These are phyloP conservation scores for Candida pseudoglaebosa DNA, from an alignment of 805 yeast species.

Conservation along the genomic window DNA sequence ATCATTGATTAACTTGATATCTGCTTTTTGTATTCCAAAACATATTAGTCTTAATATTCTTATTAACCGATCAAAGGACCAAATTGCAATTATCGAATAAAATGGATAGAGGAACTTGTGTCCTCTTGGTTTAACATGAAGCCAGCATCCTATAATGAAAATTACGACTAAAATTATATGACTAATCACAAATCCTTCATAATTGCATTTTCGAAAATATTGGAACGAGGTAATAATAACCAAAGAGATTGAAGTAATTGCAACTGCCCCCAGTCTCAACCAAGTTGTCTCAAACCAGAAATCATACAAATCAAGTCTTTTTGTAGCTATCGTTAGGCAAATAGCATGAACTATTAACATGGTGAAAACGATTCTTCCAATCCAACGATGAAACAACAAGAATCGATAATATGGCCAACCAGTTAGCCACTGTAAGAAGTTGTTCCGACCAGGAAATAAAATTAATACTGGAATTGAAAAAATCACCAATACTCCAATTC, in stretches of 20 bases:
- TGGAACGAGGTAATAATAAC: constrained; percentile 14
- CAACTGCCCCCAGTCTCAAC: constrained; percentile 34
- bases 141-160: constrained; percentile 45
- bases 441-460: constrained; percentile 71
- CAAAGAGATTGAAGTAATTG: constrained; percentile 30
- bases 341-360: constrained; percentile 53
- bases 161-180: constrained; percentile 36
- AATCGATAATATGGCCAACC: constrained; percentile 64
- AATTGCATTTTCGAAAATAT: constrained; percentile 32
- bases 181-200: constrained; percentile 31
- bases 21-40: constrained; percentile 35
- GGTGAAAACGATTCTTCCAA: constrained; percentile 49
- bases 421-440: constrained; percentile 56
- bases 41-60: constrained; percentile 23
- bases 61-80: constrained; percentile 33
- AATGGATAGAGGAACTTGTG: constrained; percentile 25
- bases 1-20: constrained; percentile 25
- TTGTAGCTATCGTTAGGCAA: constrained; percentile 50
- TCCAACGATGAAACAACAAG: constrained; percentile 63
- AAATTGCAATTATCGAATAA: constrained; percentile 31
- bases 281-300: constrained; percentile 32
- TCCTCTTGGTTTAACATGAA: constrained; percentile 25
- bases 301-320: constrained; percentile 36
- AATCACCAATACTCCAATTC: neutral
- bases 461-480: constrained; percentile 47